phyloP scores from a whole-genome alignment of 345 rosid species.

The Syzygium jambos region DNA sequence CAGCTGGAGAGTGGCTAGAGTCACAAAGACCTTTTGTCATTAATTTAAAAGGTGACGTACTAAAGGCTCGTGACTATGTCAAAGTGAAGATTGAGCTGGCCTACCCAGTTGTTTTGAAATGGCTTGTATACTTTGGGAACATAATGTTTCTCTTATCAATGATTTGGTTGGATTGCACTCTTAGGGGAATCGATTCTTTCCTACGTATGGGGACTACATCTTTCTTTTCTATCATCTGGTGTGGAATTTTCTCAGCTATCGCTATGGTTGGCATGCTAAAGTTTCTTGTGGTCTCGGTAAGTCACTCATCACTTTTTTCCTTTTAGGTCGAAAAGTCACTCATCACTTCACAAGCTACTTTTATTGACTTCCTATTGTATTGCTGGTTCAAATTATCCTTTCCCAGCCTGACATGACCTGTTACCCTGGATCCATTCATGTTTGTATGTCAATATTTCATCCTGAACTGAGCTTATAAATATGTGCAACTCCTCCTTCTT shows the following conservation, averaged over 20 bases:
- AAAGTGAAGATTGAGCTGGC: slow-evolving; percentile 36
- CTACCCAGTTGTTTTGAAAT: slow-evolving; percentile 53
- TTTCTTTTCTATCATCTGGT: slow-evolving; percentile 80
- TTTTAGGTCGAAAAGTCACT: background rate
- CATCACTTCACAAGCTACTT: background rate
- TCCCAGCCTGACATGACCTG: background rate
- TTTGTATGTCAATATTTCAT: background rate
- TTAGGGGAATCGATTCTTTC: slow-evolving; percentile 85
- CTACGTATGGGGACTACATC: slow-evolving; percentile 82
- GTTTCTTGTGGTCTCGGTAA: slow-evolving; percentile 66
- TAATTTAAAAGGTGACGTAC: slow-evolving; percentile 21
- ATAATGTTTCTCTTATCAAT: slow-evolving; percentile 57
- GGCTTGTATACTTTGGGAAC: slow-evolving; percentile 65
- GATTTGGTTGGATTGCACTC: slow-evolving; percentile 84
- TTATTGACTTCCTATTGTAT: background rate
- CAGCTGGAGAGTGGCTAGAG: slow-evolving; percentile 48
- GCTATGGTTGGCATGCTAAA: slow-evolving; percentile 72
- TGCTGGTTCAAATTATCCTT: background rate
- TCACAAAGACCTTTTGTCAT: slow-evolving; percentile 43
- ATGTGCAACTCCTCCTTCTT: background rate
- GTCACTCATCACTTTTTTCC: slow-evolving; percentile 11
- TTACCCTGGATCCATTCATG: background rate
- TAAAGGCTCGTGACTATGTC: slow-evolving; percentile 36
- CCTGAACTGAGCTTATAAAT: background rate
- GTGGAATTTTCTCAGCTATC: slow-evolving; percentile 70